Evolutionary conservation across 2,329 filamentous ascomycete species (phyloP), one percentile per base, ranked within the genome.

Genomic region (Zalaria obscura): DNA sequence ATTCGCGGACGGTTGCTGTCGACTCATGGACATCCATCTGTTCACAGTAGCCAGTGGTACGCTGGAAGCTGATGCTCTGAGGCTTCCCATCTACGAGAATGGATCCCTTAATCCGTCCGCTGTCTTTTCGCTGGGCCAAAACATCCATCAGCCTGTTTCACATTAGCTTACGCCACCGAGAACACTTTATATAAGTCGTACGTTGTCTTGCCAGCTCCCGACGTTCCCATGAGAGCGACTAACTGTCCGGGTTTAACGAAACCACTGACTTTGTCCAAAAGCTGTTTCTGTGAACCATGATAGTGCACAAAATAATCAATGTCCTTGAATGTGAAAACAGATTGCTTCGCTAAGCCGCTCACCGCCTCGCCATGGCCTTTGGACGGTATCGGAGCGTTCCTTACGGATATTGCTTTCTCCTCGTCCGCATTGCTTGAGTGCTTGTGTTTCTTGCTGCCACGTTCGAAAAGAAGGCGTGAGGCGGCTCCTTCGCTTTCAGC

Each of bases 141-240:
- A 52, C 53, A 53, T 78, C 86, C 18, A 87, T 66, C 29, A 96
- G 75, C 8, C 18, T 18, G 18, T 18, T 18, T 18, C 18, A 18
- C 18, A 18, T 18, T 18, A 18, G 18, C 18, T 18, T 18, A 18
- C 18, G 18, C 18, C 18, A 18, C 18, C 18, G 18, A 18, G 18
- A 18, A 18, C 18, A 18, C 18, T 18, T 18, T 18, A 18, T 18
- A 18, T 18, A 18, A 18, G 18, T 18, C 18, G 18, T 18, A 18
- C 18, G 83, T 75, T 0, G 89, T 96, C 68, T 96, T 98, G 53
- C 89, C 89, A 39, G 77, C 74, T 48, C 80, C 83, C 41, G 80
- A 78, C 10, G 89, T 86, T 1, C 89, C 91, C 40, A 88, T 60
- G 35, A 94, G 73, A 5, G 66, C 68, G 4, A 67, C 75, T 10